A percentile compares a stretch with the other conserved stretches of the same genome.
These are phyloP conservation scores for Paramecium primaurelia DNA, from an alignment of 73 alveolate species.

Conservation along the genomic window DNA sequence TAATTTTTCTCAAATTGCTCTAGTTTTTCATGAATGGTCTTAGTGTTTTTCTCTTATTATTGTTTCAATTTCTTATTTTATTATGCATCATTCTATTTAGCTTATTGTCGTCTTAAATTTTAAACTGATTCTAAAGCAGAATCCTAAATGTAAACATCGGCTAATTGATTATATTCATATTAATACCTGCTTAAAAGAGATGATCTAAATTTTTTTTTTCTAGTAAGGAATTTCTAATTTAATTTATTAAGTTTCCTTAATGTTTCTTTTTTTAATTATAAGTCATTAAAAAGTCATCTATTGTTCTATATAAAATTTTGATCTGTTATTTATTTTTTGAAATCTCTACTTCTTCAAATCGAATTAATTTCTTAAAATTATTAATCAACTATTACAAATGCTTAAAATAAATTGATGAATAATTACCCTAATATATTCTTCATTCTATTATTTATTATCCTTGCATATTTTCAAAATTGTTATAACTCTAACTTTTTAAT, in stretches of 20 bases:
- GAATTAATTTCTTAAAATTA: slow-evolving; percentile 66
- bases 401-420: not conserved
- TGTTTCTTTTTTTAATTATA: not conserved
- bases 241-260: not conserved
- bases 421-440: slow-evolving; percentile 71
- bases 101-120: not conserved
- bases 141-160: slow-evolving; percentile 12
- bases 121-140: slow-evolving; percentile 1
- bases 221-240: not conserved
- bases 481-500: slow-evolving; percentile 63
- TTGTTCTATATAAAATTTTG: not conserved
- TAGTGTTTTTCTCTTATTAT: not conserved
- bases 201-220: not conserved
- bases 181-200: not conserved
- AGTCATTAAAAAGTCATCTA: not conserved
- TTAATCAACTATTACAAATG: slow-evolving; percentile 57
- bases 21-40: not conserved
- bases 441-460: slow-evolving; percentile 69
- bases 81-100: not conserved
- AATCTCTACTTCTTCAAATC: slow-evolving; percentile 58
- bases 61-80: not conserved
- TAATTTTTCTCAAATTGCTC: not conserved
- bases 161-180: not conserved
- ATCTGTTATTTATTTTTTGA: slow-evolving; percentile 30
- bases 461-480: slow-evolving; percentile 63